Evolutionary conservation across 192 early-diverging fungal species (phyloP).

Genomic region (Coemansia brasiliensis): DNA sequence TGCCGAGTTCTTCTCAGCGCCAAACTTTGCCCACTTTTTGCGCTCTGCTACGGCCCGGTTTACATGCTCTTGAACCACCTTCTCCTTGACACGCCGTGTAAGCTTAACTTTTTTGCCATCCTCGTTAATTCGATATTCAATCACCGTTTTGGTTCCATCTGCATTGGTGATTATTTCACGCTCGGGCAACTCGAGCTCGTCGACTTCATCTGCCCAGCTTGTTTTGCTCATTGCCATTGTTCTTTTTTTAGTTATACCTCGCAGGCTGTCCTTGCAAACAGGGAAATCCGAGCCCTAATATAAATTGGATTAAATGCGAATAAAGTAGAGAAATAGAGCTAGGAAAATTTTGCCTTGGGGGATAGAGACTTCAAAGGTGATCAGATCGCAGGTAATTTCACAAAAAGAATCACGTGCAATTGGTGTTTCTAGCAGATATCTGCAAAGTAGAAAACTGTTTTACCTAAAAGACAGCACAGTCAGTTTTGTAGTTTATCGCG

Average conservation of each 20-base stretch:
- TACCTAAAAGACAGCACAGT: neutral
- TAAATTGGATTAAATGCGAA: conserved; percentile 5
- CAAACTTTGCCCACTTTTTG: conserved; percentile 87
- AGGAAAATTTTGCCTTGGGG: neutral
- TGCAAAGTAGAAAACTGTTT: neutral
- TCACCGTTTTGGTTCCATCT: conserved; percentile 80
- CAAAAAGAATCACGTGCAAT: too few relatives aligned
- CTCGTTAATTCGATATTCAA: conserved; percentile 82
- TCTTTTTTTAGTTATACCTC: neutral
- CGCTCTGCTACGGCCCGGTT: conserved; percentile 88
- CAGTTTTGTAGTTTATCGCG: neutral
- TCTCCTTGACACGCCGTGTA: conserved; percentile 78
- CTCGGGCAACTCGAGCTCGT: conserved; percentile 55
- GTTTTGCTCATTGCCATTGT: conserved; percentile 43
- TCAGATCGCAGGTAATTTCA: neutral
- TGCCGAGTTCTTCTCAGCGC: conserved; percentile 72
- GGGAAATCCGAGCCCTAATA: too few relatives aligned
- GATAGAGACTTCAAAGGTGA: neutral
- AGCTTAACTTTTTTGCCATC: conserved; percentile 91
- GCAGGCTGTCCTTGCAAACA: too few relatives aligned
- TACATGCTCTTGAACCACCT: conserved; percentile 74
- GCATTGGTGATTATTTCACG: conserved; percentile 52
- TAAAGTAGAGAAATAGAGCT: conserved; percentile 4
- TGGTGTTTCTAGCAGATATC: too few relatives aligned
- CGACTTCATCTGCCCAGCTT: conserved; percentile 78